Conservation (phyloP, 805 yeast species). For the Candida stauntonica region DNA sequence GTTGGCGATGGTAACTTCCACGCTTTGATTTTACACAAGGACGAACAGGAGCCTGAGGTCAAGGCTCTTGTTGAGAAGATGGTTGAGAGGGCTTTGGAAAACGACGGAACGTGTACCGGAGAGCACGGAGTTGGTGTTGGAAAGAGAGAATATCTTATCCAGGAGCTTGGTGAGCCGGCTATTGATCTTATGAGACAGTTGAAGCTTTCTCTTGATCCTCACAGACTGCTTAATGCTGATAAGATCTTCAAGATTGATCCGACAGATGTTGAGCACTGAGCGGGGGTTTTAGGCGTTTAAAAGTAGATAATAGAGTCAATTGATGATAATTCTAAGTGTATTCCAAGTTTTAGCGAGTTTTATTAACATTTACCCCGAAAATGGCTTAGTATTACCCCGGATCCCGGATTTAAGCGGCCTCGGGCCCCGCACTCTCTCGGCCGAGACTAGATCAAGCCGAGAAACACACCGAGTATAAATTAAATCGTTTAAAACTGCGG, state of each 20-base stretch:
- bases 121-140: conserved; percentile 87
- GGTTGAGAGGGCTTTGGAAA: conserved; percentile 59
- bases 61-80: conserved; percentile 51
- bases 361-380: too few relatives aligned
- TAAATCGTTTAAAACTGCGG: too few relatives aligned
- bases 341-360: too few relatives aligned
- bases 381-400: too few relatives aligned
- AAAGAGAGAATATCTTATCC: conserved; percentile 54
- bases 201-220: conserved; percentile 71
- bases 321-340: too few relatives aligned
- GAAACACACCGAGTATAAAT: too few relatives aligned
- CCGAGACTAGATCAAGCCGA: too few relatives aligned
- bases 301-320: too few relatives aligned
- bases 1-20: conserved; percentile 86
- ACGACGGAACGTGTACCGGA: conserved; percentile 84
- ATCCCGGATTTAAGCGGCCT: too few relatives aligned
- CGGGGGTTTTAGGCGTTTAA: too few relatives aligned
- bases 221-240: conserved; percentile 71
- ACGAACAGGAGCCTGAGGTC: conserved; percentile 43
- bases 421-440: too few relatives aligned
- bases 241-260: conserved; percentile 73
- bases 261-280: conserved; percentile 27
- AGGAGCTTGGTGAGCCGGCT: conserved; percentile 66
- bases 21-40: conserved; percentile 55
- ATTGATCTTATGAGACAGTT: conserved; percentile 69